phyloP scores from a whole-genome alignment of 441 rosid species.

The Oxalis stricta region DNA sequence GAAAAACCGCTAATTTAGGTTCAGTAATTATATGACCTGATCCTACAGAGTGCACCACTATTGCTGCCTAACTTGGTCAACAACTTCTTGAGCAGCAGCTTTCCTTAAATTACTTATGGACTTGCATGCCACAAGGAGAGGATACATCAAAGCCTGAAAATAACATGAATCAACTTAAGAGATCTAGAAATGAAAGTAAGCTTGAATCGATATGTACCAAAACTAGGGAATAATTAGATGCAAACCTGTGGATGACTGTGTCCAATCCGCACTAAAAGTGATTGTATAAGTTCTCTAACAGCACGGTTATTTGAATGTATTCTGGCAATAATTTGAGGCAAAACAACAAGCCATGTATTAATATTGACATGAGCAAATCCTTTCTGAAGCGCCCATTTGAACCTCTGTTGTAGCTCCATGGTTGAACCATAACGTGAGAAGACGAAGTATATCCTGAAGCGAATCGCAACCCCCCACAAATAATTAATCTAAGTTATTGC shows the following conservation, averaged over 20 bases:
- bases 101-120: constrained; percentile 88
- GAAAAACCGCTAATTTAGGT: constrained; percentile 1
- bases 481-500: no score
- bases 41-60: constrained; percentile 88
- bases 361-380: constrained; percentile 92
- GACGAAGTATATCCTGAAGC: constrained; percentile 95
- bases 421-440: constrained; percentile 97
- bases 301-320: constrained; percentile 95
- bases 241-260: constrained; percentile 97
- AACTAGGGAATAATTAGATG: constrained; percentile 4
- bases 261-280: constrained; percentile 94
- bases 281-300: constrained; percentile 88
- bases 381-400: constrained; percentile 72
- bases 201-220: background rate
- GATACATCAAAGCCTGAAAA: constrained; percentile 96
- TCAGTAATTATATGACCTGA: constrained; percentile 42
- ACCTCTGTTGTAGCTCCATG: constrained; percentile 95
- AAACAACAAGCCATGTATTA: constrained; percentile 95
- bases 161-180: constrained; percentile 6
- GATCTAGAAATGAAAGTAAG: constrained; percentile 2
- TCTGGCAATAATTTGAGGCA: constrained; percentile 99
- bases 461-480: constrained; percentile 10
- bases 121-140: constrained; percentile 98
- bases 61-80: constrained; percentile 95
- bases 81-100: constrained; percentile 98